Evolutionary conservation across 2,329 filamentous ascomycete genomes (phyloP).

Genomic region (Mycosphaerella sp.): DNA sequence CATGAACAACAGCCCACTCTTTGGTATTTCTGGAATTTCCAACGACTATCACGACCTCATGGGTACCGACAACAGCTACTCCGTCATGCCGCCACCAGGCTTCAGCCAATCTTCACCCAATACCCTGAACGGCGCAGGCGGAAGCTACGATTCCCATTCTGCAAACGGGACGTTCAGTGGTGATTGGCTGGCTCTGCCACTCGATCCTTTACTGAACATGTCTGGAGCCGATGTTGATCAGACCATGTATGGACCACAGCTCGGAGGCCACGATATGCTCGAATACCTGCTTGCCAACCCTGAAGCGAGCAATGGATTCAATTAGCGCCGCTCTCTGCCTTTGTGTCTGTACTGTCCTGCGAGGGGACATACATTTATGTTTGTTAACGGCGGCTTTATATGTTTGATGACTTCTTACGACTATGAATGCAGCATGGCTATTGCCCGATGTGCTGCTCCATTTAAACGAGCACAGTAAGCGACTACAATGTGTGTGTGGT

Average conservation of each 20-base stretch:
- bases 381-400: not conserved
- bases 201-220: constrained; percentile 54
- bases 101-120: constrained; percentile 33
- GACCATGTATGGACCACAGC: constrained; percentile 56
- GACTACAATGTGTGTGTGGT: not conserved
- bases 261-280: constrained; percentile 50
- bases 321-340: not conserved
- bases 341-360: not conserved
- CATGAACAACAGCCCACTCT: constrained; percentile 21
- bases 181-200: constrained; percentile 57
- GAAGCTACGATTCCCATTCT: constrained; percentile 19
- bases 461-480: not conserved
- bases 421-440: not conserved
- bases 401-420: not conserved
- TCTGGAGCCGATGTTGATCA: constrained; percentile 52
- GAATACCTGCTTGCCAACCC: constrained; percentile 38
- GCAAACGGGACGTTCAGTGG: constrained; percentile 33
- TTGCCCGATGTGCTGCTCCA: not conserved
- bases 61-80: constrained; percentile 36
- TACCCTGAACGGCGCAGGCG: constrained; percentile 21
- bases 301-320: constrained; percentile 1
- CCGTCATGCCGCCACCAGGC: constrained; percentile 45
- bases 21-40: constrained; percentile 40
- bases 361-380: not conserved
- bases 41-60: constrained; percentile 41